Evolutionary conservation across 306 rosid species (phyloP).

Genomic region (Vicia sativa): DNA sequence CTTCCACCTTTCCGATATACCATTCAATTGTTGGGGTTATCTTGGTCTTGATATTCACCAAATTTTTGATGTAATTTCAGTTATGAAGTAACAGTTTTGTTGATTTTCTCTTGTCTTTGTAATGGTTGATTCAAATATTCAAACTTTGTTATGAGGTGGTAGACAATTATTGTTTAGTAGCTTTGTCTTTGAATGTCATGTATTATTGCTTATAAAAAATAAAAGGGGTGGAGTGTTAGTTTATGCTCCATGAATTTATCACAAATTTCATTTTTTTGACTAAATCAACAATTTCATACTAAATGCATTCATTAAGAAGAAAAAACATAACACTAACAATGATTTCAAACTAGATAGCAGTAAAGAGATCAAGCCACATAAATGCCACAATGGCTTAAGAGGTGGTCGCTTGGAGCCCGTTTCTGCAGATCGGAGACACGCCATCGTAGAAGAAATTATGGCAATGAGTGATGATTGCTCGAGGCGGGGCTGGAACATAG

Average conservation of each 20-base stretch:
- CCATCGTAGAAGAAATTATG: too few species aligned
- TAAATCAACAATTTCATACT: conserved; percentile 1
- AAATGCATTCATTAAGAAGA: not conserved
- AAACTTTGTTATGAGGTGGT: not conserved
- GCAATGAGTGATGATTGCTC: too few species aligned
- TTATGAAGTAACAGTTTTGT: not conserved
- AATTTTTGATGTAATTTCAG: not conserved
- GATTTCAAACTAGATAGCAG: too few species aligned
- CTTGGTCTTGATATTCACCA: conserved; percentile 12
- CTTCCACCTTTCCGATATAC: not conserved
- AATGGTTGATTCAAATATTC: too few species aligned
- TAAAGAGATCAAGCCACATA: too few species aligned
- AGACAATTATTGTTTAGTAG: not conserved
- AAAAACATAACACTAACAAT: too few species aligned
- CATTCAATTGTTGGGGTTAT: conserved; percentile 17
- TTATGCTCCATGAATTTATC: not conserved
- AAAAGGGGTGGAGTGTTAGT: not conserved
- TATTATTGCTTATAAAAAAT: too few species aligned
- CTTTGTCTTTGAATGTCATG: not conserved
- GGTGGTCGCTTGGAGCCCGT: too few species aligned
- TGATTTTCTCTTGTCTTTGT: not conserved
- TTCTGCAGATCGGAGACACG: too few species aligned
- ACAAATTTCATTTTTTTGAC: not conserved
- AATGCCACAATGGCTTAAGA: too few species aligned
- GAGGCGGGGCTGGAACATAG: too few species aligned